phyloP scores from a whole-genome alignment of 441 rosid genomes.

The Gossypium davidsonii region DNA sequence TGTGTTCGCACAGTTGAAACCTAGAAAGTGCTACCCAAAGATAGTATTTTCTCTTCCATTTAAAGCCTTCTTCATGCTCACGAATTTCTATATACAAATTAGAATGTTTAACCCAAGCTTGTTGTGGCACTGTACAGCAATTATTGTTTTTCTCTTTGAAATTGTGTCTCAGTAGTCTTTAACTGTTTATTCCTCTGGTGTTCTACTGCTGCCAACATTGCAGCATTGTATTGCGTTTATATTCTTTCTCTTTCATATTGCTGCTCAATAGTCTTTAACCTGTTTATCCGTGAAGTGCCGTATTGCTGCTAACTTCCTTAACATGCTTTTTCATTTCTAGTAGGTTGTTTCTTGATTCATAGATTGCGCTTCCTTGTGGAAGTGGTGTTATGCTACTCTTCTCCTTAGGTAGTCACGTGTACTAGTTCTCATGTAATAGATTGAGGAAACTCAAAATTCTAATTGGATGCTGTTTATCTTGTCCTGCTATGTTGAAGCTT shows the following conservation, averaged over 20 bases:
- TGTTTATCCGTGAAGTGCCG: background rate
- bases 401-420: background rate
- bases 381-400: constrained; percentile 4
- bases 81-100: background rate
- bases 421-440: background rate
- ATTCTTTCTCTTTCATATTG: background rate
- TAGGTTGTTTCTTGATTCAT: background rate
- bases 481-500: background rate
- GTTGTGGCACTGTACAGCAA: background rate
- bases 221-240: background rate
- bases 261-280: background rate
- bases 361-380: background rate
- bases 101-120: background rate
- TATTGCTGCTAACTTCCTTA: constrained; percentile 5
- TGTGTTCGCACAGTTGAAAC: background rate
- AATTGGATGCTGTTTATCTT: background rate
- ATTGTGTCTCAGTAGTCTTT: background rate
- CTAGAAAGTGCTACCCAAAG: background rate
- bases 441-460: background rate
- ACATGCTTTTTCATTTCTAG: background rate
- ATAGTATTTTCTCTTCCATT: background rate
- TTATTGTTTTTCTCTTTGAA: background rate
- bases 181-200: background rate
- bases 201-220: background rate
- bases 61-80: background rate